Percentiles rank a stretch among this genome's conserved stretches.
These are phyloP conservation scores for Prinsepia uniflora DNA, from an alignment of 306 rosid species.

Conservation along the genomic window DNA sequence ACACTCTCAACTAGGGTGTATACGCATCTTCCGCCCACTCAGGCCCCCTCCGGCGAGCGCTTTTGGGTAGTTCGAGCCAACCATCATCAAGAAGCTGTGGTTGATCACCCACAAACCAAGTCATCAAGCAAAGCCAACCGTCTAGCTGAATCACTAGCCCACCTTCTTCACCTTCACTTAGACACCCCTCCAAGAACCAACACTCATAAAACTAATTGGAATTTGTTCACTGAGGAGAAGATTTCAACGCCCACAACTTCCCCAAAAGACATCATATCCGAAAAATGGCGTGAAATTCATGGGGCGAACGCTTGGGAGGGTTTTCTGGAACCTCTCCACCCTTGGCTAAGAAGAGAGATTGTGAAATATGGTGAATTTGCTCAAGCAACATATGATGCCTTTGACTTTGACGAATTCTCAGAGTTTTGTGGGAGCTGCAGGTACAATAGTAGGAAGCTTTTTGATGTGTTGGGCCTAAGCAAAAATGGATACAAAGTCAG, in stretches of 20 bases:
- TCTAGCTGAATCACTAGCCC: conserved; percentile 44
- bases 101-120: conserved; percentile 26
- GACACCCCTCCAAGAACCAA: conserved; percentile 27
- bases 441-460: conserved; percentile 36
- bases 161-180: conserved; percentile 43
- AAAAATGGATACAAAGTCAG: conserved; percentile 43
- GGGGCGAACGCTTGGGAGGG: conserved; percentile 44
- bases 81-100: conserved; percentile 24
- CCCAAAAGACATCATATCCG: conserved; percentile 48
- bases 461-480: conserved; percentile 37
- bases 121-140: conserved; percentile 25
- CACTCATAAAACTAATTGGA: conserved; percentile 3
- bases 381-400: conserved; percentile 70
- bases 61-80: conserved; percentile 18
- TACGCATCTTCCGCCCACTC: conserved; percentile 15
- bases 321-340: conserved; percentile 53
- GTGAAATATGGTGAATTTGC: conserved; percentile 72
- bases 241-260: conserved; percentile 50
- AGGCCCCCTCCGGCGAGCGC: neutral
- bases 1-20: conserved; percentile 29
- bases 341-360: conserved; percentile 54
- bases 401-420: conserved; percentile 54
- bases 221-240: conserved; percentile 21
- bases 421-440: conserved; percentile 63
- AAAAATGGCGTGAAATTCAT: conserved; percentile 51